Conservation (phyloP, 352 stramenopile species). For the Pythium plurisporium region DNA sequence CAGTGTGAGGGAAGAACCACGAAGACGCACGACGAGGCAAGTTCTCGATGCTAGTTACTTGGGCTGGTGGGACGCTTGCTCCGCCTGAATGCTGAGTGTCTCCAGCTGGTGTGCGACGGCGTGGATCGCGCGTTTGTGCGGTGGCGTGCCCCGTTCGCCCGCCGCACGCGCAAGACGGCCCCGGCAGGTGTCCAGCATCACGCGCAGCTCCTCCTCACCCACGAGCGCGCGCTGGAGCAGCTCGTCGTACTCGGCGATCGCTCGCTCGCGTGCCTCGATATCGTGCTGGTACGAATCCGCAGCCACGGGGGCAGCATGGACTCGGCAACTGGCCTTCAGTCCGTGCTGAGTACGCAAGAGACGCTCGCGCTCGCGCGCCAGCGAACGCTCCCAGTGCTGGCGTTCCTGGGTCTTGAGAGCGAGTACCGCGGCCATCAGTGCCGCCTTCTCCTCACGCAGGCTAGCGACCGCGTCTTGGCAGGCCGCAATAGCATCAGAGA, state of each 20-base stretch:
- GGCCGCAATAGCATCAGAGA: background rate
- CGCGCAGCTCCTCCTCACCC: conserved; percentile 5
- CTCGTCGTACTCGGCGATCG: background rate
- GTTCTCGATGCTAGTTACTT: background rate
- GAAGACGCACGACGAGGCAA: background rate
- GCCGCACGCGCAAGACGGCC: too few relatives aligned
- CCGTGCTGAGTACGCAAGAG: background rate
- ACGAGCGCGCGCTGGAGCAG: background rate
- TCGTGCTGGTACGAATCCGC: background rate
- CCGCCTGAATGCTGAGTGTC: too few relatives aligned
- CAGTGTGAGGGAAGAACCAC: too few relatives aligned
- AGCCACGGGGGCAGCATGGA: background rate
- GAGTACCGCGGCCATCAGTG: conserved; percentile 6
- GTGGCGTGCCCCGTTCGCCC: too few relatives aligned
- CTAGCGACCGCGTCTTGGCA: background rate
- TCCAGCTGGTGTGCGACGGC: background rate
- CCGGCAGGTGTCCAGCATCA: background rate
- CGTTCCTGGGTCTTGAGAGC: conserved; percentile 4
- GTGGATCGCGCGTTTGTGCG: background rate
- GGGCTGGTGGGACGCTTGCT: too few relatives aligned
- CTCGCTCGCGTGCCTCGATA: background rate
- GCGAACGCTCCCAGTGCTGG: background rate
- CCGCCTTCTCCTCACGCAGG: conserved; percentile 7
- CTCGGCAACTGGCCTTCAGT: background rate
- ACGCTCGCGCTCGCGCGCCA: background rate